A percentile compares a stretch with the other conserved stretches of the same genome.
Evolutionary conservation across 495 filamentous ascomycete genomes (phyloP).

Genomic region (Poronia punctata): DNA sequence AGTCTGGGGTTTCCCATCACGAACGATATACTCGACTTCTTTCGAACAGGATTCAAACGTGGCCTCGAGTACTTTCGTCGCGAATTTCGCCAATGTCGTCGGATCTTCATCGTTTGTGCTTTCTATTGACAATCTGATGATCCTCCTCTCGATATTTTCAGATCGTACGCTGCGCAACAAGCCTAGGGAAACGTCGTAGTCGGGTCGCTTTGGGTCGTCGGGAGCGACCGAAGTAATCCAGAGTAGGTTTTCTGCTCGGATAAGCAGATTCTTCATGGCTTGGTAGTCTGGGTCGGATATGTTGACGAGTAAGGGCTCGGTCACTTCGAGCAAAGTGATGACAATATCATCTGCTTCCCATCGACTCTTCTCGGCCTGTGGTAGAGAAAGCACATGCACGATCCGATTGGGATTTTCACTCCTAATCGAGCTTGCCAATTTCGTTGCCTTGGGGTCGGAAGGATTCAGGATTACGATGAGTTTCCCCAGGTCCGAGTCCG

Average conservation of each 20-base stretch:
- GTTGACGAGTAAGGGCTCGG: slow-evolving; percentile 34
- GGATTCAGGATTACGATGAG: too few species aligned
- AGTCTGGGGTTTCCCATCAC: slow-evolving; percentile 18
- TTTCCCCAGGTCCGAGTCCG: too few species aligned
- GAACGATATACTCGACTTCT: slow-evolving; percentile 27
- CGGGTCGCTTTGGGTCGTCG: slow-evolving; percentile 16
- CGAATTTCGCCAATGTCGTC: neutral
- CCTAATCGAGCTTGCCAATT: too few species aligned
- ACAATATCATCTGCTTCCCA: slow-evolving; percentile 19
- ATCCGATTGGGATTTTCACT: slow-evolving; percentile 8
- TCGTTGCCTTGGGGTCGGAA: too few species aligned
- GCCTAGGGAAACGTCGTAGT: slow-evolving; percentile 17
- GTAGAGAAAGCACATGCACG: slow-evolving; percentile 10
- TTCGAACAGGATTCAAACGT: slow-evolving; percentile 14
- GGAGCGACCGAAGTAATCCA: slow-evolving; percentile 20
- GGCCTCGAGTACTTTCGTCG: slow-evolving; percentile 9
- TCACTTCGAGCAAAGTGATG: slow-evolving; percentile 40
- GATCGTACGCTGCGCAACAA: slow-evolving; percentile 23
- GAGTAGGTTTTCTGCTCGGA: slow-evolving; percentile 18
- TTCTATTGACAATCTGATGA: slow-evolving; percentile 25
- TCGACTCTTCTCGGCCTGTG: slow-evolving; percentile 5
- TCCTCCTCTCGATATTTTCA: slow-evolving; percentile 21
- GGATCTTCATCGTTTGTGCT: neutral
- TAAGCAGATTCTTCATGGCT: slow-evolving; percentile 30
- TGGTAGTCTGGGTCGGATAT: slow-evolving; percentile 26